Conservation (phyloP, 345 rosid genomes). For the Cardamine occulta region DNA sequence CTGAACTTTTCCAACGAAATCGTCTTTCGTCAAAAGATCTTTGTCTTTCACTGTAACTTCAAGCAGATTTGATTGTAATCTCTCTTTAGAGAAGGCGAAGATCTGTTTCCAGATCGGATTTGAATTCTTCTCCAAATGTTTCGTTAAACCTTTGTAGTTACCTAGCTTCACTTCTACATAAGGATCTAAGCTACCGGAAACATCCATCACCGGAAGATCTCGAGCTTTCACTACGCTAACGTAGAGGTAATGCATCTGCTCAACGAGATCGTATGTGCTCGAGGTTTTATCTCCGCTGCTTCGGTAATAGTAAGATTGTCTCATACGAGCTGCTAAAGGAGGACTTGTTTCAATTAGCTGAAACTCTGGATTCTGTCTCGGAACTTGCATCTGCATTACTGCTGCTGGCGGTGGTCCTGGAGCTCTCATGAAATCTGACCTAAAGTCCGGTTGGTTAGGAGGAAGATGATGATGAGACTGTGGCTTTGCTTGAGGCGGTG, state of each 20-base stretch:
- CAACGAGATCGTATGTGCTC: constrained; percentile 87
- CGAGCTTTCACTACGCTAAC: constrained; percentile 90
- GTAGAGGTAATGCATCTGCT: constrained; percentile 87
- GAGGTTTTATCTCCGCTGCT: constrained; percentile 74
- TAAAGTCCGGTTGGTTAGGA: constrained; percentile 47
- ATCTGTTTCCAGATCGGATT: constrained; percentile 89
- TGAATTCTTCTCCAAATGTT: constrained; percentile 79
- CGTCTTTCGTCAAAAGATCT: constrained; percentile 74
- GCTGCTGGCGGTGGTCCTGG: constrained; percentile 50
- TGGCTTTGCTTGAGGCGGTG: constrained; percentile 33
- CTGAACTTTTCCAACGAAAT: constrained; percentile 61
- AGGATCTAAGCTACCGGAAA: constrained; percentile 89
- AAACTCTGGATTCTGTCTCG: constrained; percentile 69
- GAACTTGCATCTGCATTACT: constrained; percentile 67
- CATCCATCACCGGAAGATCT: constrained; percentile 84
- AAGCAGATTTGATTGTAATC: constrained; percentile 69
- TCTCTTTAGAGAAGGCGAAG: constrained; percentile 90
- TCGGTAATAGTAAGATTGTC: constrained; percentile 50
- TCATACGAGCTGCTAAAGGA: constrained; percentile 72
- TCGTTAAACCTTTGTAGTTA: constrained; percentile 83
- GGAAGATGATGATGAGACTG: constrained; percentile 25
- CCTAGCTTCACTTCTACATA: constrained; percentile 95
- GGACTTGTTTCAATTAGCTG: constrained; percentile 79
- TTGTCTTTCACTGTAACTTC: constrained; percentile 86
- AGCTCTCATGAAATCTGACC: constrained; percentile 61